Conservation (phyloP, 805 yeast species). For the Saturnispora serradocipensis region DNA sequence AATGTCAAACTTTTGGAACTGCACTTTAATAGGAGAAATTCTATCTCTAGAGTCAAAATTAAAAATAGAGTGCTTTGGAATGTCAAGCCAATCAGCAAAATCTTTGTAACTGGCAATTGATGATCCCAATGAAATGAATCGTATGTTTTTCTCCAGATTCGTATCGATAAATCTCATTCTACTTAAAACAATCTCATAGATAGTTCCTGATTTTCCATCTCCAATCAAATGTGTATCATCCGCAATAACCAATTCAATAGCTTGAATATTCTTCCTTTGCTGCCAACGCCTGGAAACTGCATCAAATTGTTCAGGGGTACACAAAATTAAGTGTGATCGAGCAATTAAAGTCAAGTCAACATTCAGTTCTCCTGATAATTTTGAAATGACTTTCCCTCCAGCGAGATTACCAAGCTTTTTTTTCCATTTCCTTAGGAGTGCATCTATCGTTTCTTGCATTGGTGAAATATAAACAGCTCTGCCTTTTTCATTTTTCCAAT, state of each 20-base stretch:
- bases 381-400: constrained; percentile 49
- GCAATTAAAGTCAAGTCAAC: constrained; percentile 49
- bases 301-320: constrained; percentile 78
- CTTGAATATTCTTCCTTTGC: constrained; percentile 58
- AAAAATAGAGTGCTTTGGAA: constrained; percentile 47
- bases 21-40: constrained; percentile 46
- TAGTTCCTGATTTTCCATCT: constrained; percentile 43
- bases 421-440: constrained; percentile 42
- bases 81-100: constrained; percentile 82
- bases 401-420: constrained; percentile 37
- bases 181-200: constrained; percentile 62
- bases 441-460: constrained; percentile 44
- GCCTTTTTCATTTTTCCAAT: constrained; percentile 64
- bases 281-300: constrained; percentile 73
- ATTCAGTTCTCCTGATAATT: constrained; percentile 48
- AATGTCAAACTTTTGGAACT: constrained; percentile 39
- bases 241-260: constrained; percentile 57
- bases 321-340: constrained; percentile 55
- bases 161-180: constrained; percentile 62
- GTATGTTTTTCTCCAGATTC: constrained; percentile 46
- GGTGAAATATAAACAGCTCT: constrained; percentile 70
- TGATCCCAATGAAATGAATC: constrained; percentile 64
- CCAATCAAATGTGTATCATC: constrained; percentile 71
- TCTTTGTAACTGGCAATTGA: constrained; percentile 71
- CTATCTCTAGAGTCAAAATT: constrained; percentile 65